Conservation (phyloP, 495 filamentous ascomycete genomes). For the Parachaetomium inaequale region DNA sequence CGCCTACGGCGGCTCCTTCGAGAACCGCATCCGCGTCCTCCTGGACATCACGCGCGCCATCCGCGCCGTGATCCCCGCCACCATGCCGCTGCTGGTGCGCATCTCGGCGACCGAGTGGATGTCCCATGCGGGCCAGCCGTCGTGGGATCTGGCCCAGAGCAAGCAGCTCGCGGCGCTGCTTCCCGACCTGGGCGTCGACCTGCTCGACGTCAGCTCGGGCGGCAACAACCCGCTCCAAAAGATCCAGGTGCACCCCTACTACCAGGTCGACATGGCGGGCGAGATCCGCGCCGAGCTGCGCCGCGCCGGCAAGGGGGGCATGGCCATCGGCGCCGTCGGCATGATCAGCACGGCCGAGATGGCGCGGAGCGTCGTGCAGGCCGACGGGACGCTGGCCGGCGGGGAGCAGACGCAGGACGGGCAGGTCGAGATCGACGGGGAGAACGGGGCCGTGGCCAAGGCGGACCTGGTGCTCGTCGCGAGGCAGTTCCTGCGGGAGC, state of each 20-base stretch:
- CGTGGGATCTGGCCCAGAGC: conserved; percentile 64
- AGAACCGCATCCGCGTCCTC: conserved; percentile 52
- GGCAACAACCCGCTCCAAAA: conserved; percentile 61
- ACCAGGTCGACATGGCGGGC: conserved; percentile 62
- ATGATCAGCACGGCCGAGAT: conserved; percentile 61
- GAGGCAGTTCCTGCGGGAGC: conserved; percentile 63
- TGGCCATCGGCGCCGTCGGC: conserved; percentile 71
- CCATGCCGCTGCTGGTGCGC: conserved; percentile 64
- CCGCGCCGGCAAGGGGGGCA: conserved; percentile 50
- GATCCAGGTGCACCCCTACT: conserved; percentile 53
- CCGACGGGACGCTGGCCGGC: conserved; percentile 20
- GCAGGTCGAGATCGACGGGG: conserved; percentile 35
- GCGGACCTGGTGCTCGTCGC: conserved; percentile 64
- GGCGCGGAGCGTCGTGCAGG: conserved; percentile 57
- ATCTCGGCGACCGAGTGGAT: conserved; percentile 74
- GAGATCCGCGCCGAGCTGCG: conserved; percentile 55
- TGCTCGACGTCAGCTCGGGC: conserved; percentile 70
- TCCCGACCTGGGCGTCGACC: conserved; percentile 63
- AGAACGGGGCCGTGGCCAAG: conserved; percentile 44
- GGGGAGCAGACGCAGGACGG: not conserved
- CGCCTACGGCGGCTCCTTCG: conserved; percentile 55
- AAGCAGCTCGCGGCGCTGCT: conserved; percentile 61
- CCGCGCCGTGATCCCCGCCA: conserved; percentile 51
- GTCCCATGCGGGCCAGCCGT: conserved; percentile 48
- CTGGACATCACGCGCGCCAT: conserved; percentile 47